Evolutionary conservation across 371 early-diverging fungal species (phyloP).

Genomic region (Apophysomyces ossiformis): DNA sequence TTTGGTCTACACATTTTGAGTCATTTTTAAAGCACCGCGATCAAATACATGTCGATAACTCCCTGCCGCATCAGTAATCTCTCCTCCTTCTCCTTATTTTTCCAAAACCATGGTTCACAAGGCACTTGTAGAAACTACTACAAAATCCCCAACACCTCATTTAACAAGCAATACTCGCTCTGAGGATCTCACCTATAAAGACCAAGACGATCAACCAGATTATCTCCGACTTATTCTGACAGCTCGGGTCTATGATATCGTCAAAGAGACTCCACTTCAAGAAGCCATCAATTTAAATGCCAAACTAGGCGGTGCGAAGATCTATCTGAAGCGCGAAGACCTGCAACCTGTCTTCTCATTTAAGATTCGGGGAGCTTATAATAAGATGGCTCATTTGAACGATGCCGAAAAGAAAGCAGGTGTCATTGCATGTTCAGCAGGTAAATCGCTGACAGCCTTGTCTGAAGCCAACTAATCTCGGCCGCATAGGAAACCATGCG

Average conservation of each 20-base stretch:
- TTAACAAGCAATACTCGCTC: slow-evolving; percentile 17
- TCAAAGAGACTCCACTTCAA: slow-evolving; percentile 89
- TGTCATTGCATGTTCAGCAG: slow-evolving; percentile 96
- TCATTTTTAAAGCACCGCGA: slow-evolving; percentile 11
- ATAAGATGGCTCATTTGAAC: slow-evolving; percentile 82
- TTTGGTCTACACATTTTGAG: slow-evolving; percentile 5
- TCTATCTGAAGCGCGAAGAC: slow-evolving; percentile 94
- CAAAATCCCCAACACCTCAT: slow-evolving; percentile 28
- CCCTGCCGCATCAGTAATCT: not conserved
- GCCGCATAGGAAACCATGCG: slow-evolving; percentile 82
- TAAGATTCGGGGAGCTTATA: slow-evolving; percentile 97
- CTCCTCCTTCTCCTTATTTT: not conserved
- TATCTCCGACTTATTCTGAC: slow-evolving; percentile 91
- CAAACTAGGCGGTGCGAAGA: slow-evolving; percentile 62
- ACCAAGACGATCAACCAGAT: slow-evolving; percentile 57
- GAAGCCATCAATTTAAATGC: slow-evolving; percentile 80
- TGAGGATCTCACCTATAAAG: slow-evolving; percentile 1
- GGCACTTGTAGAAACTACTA: slow-evolving; percentile 34
- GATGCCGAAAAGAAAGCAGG: slow-evolving; percentile 80
- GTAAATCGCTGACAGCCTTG: slow-evolving; percentile 26
- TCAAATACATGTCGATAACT: not conserved
- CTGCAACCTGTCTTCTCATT: slow-evolving; percentile 96
- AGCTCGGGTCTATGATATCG: slow-evolving; percentile 90
- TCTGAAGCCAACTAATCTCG: slow-evolving; percentile 37
- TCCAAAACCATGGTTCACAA: not conserved